Evolutionary conservation across 2,329 filamentous ascomycete genomes (phyloP), one percentile per base, ranked within the genome.

Genomic region (Raffaelea albimanens): DNA sequence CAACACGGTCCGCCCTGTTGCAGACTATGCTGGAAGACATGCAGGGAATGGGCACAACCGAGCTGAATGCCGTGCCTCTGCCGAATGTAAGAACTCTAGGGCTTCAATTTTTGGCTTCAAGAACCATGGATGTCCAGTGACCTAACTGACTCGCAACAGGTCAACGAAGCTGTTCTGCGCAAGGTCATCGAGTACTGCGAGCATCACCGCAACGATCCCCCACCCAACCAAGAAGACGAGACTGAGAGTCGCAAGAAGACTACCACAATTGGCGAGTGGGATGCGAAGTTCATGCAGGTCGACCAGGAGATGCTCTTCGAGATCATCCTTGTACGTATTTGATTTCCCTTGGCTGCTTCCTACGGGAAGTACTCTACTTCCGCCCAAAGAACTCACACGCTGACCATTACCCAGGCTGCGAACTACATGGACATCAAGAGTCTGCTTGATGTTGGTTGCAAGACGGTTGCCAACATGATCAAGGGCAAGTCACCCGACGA

Each of bases 401-500:
- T n/a, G n/a, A n/a, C n/a, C n/a, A n/a, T 8, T 42, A 3, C 14
- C 10, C 56, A 93, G 87, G 93, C 93, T 3, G 88, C 91, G 59
- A 98, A 98, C 76, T 98, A 97, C 67, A 84, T 98, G 51, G 93
- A 98, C 58, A 98, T 98, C 74, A 98, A 97, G 78, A 85, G 89
- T 1, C 85, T 98, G 1, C 83, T 98, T 23, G 93, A 98, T 56
- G 91, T 97, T 51, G 93, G 93, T 53, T 98, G 93, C 81, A 98
- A 98, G 80, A 98, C 93, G 0, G 93, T 98, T 16, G 93, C 93
- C 53, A 98, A 98, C 72, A 98, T 98, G 93, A 98, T 98, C 76
- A 98, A 98, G 85, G 93, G 93, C 71, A 98, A 98, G 78, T 95
- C 89, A 0, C 93, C 93, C 3, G 93, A 98, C 66, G 93, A 98